Conservation (phyloP, 495 filamentous ascomycete species). For the Penicillium silybi region DNA sequence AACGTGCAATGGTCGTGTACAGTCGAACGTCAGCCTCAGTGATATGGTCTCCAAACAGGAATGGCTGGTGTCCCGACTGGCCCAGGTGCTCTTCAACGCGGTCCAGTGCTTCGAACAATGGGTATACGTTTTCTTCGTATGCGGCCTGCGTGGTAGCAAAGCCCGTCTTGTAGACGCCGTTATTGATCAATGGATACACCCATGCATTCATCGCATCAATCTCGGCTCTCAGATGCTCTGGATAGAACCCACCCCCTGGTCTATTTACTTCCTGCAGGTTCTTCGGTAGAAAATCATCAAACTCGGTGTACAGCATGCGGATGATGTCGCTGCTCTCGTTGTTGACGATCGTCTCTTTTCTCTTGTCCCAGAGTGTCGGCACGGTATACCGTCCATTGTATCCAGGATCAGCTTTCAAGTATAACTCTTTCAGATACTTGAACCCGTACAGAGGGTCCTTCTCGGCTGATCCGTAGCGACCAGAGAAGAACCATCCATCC, state of each 20-base stretch:
- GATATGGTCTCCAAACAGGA: constrained; percentile 58
- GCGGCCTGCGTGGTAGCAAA: constrained; percentile 63
- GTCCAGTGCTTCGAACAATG: constrained; percentile 62
- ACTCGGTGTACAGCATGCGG: constrained; percentile 59
- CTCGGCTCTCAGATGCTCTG: constrained; percentile 43
- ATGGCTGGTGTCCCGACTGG: constrained; percentile 48
- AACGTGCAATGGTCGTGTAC: constrained; percentile 62
- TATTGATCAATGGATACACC: constrained; percentile 64
- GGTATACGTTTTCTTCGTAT: constrained; percentile 55
- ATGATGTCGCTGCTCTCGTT: constrained; percentile 87
- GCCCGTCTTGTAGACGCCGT: constrained; percentile 68
- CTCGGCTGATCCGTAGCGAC: constrained; percentile 50
- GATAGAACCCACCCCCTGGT: constrained; percentile 51
- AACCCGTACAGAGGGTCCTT: constrained; percentile 64
- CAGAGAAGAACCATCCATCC: constrained; percentile 72
- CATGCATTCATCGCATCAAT: constrained; percentile 64
- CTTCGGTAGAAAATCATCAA: constrained; percentile 56
- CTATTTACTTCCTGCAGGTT: constrained; percentile 41
- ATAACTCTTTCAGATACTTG: constrained; percentile 63
- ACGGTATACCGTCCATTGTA: constrained; percentile 78
- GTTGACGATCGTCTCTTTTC: constrained; percentile 67
- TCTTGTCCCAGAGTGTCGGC: constrained; percentile 74
- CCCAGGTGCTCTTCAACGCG: constrained; percentile 57
- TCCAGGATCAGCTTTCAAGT: constrained; percentile 61
- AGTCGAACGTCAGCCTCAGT: constrained; percentile 67